Evolutionary conservation across 371 early-diverging fungal genomes (phyloP), one percentile per base, ranked within the genome.

Genomic region (Syncephalastrum monosporum): DNA sequence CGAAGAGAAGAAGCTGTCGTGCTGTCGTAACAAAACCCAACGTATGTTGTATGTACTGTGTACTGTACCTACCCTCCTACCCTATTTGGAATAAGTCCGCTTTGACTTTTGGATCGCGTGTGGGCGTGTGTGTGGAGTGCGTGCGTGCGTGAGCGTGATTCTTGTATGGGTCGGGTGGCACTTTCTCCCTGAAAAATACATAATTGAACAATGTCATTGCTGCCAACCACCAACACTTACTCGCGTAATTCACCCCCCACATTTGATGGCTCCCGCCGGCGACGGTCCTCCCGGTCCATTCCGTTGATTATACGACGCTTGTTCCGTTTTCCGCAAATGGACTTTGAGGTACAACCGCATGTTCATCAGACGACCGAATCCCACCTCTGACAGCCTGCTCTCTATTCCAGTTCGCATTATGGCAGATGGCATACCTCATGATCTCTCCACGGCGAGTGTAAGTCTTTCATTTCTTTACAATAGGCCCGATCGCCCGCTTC

Each of bases 391-490:
- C 15, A 12, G 33, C 59, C 43, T 43, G 29, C 33, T 44, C 33
- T 23, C 6, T 49, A 27, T 44, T 43, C 47, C 68, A 95, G 82
- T 85, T 91, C 62, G 96, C 96, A 42, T 66, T 88, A 48, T 94
- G 95, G 95, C 94, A 93, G 68, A 92, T 95, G 95, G 74, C 84
- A 13, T 92, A 94, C 66, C 74, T 95, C 38, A 71, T 90, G 21
- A 88, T 93, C 55, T 81, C 92, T 3, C 94, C 96, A 29, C 80
- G 83, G 65, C 73, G 92, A 85, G 95, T 95, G 85, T 92, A 82
- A 78, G 85, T 77, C 42, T 10, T 5, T 55, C 4, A 6, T 15
- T 15, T 29, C 44, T 19, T 59, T 21, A 2, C 17, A 54, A 52
- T 45, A 47, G 49, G 13, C 21, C 14, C 33, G 42, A 45, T 16